Evolutionary conservation across 2,329 filamentous ascomycete species (phyloP).

Genomic region (Fusarium buharicum): DNA sequence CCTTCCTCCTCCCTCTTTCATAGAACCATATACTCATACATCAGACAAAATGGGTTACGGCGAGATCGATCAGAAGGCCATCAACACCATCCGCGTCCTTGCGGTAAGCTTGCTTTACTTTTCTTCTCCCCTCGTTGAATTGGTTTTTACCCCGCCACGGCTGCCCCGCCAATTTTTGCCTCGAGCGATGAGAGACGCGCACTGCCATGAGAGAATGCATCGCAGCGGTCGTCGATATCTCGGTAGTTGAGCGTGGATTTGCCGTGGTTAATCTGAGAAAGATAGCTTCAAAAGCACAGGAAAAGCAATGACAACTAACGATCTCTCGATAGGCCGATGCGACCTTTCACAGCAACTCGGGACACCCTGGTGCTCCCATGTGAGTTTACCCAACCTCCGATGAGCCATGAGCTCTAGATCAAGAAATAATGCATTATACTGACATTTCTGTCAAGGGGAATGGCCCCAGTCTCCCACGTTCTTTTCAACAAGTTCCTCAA

Average conservation of each 20-base stretch:
- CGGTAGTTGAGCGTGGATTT: background rate
- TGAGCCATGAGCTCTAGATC: slow-evolving; percentile 22
- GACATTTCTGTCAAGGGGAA: slow-evolving; percentile 63
- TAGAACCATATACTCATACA: slow-evolving; percentile 44
- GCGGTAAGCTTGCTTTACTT: slow-evolving; percentile 73
- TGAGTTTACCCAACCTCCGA: slow-evolving; percentile 52
- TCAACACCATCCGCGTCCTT: slow-evolving; percentile 97
- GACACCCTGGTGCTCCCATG: slow-evolving; percentile 99
- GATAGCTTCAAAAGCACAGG: background rate
- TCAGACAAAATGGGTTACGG: slow-evolving; percentile 82
- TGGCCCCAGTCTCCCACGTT: slow-evolving; percentile 96
- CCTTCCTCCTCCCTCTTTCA: slow-evolving; percentile 40
- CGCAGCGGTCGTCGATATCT: slow-evolving; percentile 1
- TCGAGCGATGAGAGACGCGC: slow-evolving; percentile 21
- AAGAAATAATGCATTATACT: slow-evolving; percentile 42
- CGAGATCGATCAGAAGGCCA: slow-evolving; percentile 87
- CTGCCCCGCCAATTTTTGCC: slow-evolving; percentile 43
- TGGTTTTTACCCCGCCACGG: slow-evolving; percentile 52
- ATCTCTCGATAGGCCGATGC: slow-evolving; percentile 83
- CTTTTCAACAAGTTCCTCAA: slow-evolving; percentile 99
- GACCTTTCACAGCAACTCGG: slow-evolving; percentile 93
- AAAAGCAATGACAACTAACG: slow-evolving; percentile 41
- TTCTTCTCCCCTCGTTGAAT: slow-evolving; percentile 50
- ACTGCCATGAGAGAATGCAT: slow-evolving; percentile 24
- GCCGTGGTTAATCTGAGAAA: background rate